Evolutionary conservation across 208 protist genomes (phyloP).

Genomic region (Eutreptiella sp.): DNA sequence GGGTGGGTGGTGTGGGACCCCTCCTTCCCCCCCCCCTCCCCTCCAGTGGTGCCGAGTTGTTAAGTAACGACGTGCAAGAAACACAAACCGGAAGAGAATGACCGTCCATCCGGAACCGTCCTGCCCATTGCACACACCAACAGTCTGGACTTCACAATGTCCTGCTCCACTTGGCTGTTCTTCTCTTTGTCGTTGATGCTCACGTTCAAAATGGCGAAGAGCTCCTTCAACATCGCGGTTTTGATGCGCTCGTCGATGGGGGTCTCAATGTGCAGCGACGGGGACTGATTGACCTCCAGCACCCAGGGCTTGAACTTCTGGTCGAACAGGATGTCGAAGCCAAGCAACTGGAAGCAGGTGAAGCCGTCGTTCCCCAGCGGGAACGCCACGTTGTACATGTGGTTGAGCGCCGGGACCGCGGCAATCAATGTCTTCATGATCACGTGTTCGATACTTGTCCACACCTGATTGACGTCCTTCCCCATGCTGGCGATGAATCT

Average conservation of each 20-base stretch:
- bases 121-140: no score
- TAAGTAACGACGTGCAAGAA: no score
- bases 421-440: constrained; percentile 83
- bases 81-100: no score
- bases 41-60: no score
- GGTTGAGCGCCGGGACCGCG: constrained; percentile 71
- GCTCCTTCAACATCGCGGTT: constrained; percentile 66
- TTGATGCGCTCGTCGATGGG: constrained; percentile 84
- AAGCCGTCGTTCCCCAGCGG: constrained; percentile 75
- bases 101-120: no score
- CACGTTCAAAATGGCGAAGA: constrained; percentile 77
- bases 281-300: constrained; percentile 94
- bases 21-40: no score
- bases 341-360: constrained; percentile 90
- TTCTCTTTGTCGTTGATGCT: no score
- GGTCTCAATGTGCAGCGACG: constrained; percentile 85
- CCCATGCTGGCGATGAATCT: constrained; percentile 46
- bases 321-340: constrained; percentile 92
- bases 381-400: constrained; percentile 82
- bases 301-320: constrained; percentile 82
- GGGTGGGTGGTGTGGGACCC: no score
- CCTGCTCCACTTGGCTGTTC: no score
- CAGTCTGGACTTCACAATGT: no score
- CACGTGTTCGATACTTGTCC: constrained; percentile 61
- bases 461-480: constrained; percentile 54